These are phyloP conservation scores for Canavalia gladiata DNA, from an alignment of 306 rosid species.

Conservation along the genomic window DNA sequence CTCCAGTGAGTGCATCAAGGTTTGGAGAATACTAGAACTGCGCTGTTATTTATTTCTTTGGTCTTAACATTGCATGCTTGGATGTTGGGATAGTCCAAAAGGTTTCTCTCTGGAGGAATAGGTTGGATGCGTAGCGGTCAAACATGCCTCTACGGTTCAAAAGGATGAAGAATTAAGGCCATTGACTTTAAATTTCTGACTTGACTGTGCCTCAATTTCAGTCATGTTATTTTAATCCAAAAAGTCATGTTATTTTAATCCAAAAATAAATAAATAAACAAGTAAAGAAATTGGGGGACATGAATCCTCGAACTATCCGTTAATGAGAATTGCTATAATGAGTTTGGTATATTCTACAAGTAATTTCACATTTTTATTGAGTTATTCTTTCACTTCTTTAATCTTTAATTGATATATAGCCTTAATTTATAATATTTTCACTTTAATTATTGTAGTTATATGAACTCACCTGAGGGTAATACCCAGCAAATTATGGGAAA, in stretches of 20 bases:
- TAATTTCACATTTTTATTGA: not conserved
- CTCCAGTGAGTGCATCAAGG: not conserved
- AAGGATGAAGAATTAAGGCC: slow-evolving; percentile 6
- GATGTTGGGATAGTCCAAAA: not conserved
- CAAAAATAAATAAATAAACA: not conserved
- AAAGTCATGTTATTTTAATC: not conserved
- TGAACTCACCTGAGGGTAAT: no score
- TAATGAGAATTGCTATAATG: not conserved
- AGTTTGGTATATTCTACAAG: not conserved
- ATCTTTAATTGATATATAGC: no score
- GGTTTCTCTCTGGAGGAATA: not conserved
- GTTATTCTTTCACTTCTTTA: no score
- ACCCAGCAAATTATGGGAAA: no score
- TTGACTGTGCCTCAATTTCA: not conserved
- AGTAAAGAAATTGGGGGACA: not conserved
- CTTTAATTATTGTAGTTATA: no score
- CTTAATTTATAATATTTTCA: no score
- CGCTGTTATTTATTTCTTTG: not conserved
- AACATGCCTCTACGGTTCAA: not conserved
- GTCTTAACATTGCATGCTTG: not conserved
- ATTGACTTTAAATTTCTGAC: not conserved
- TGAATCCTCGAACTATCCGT: not conserved
- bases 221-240: not conserved
- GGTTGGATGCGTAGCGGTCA: not conserved
- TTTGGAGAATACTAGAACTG: not conserved